phyloP scores from a whole-genome alignment of 164 flowering plant genomes.

The Tinospora cordifolia region DNA sequence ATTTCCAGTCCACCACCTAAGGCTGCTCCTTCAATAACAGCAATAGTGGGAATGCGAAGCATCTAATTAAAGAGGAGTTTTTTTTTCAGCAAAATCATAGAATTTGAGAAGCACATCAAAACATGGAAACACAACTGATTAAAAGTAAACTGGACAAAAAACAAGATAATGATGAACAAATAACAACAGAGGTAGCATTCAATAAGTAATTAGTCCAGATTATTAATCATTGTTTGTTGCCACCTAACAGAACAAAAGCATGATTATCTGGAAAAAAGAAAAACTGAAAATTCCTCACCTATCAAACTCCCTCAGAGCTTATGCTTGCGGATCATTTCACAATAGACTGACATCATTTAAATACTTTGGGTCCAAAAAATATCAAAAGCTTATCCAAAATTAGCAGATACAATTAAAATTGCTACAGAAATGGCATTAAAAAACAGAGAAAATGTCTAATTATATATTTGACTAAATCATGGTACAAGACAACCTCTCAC shows the following conservation, averaged over 20 bases:
- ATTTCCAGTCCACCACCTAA: constrained; percentile 94
- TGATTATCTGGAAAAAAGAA: no score
- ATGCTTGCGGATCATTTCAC: neutral
- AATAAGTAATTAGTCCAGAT: no score
- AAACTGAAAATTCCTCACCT: no score
- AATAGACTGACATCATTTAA: neutral
- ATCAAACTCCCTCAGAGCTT: neutral
- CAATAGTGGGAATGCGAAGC: constrained; percentile 74
- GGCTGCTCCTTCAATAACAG: constrained; percentile 94
- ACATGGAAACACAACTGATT: neutral
- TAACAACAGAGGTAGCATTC: no score
- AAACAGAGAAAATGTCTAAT: neutral
- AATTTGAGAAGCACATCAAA: neutral
- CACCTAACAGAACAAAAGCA: no score
- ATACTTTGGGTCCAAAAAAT: neutral
- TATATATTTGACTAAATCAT: neutral
- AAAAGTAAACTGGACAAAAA: neutral
- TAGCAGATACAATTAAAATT: neutral
- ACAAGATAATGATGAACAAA: neutral
- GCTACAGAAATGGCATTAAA: neutral
- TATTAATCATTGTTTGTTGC: no score
- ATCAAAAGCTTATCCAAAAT: neutral
- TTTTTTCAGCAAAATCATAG: neutral
- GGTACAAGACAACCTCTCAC: neutral
- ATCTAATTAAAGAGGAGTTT: constrained; percentile 30